Evolutionary conservation across 768 basidiomycete species (phyloP).

Genomic region (Harrya chromipes): DNA sequence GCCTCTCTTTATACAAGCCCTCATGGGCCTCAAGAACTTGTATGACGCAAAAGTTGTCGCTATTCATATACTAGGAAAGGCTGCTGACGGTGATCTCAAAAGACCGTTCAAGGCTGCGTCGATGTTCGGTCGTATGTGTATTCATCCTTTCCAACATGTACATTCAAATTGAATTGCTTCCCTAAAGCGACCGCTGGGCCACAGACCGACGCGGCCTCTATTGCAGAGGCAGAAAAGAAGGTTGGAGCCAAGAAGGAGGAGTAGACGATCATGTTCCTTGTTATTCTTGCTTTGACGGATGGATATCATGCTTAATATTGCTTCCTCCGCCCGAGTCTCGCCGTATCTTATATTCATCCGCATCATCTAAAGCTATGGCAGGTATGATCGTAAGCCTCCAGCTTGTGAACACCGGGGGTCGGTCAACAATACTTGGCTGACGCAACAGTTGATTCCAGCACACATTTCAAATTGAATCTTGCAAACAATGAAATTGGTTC

Average conservation of each 20-base stretch:
- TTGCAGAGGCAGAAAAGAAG: slow-evolving; percentile 87
- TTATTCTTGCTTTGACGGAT: slow-evolving; percentile 18
- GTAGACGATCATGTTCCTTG: slow-evolving; percentile 28
- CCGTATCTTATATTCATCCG: slow-evolving; percentile 13
- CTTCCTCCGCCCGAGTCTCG: not conserved
- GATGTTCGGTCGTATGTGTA: slow-evolving; percentile 64
- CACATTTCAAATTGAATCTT: no score
- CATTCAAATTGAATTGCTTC: not conserved
- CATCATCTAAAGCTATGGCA: slow-evolving; percentile 1
- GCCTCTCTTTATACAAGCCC: slow-evolving; percentile 90
- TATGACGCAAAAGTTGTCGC: slow-evolving; percentile 84
- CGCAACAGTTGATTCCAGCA: no score
- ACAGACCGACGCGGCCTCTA: slow-evolving; percentile 80
- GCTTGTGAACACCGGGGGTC: not conserved
- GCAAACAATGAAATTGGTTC: no score
- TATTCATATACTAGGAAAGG: slow-evolving; percentile 77
- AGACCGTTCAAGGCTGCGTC: slow-evolving; percentile 82
- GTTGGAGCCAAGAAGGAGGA: slow-evolving; percentile 80
- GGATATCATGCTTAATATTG: slow-evolving; percentile 14
- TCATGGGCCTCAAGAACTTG: slow-evolving; percentile 92
- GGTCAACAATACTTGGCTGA: not conserved
- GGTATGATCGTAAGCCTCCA: not conserved
- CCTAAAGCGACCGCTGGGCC: slow-evolving; percentile 56
- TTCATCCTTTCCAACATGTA: not conserved
- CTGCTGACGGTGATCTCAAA: slow-evolving; percentile 82